Percentiles rank a stretch among this genome's conserved stretches.
phyloP scores from a whole-genome alignment of 2,329 filamentous ascomycete genomes.

The Graphilbum sp. region DNA sequence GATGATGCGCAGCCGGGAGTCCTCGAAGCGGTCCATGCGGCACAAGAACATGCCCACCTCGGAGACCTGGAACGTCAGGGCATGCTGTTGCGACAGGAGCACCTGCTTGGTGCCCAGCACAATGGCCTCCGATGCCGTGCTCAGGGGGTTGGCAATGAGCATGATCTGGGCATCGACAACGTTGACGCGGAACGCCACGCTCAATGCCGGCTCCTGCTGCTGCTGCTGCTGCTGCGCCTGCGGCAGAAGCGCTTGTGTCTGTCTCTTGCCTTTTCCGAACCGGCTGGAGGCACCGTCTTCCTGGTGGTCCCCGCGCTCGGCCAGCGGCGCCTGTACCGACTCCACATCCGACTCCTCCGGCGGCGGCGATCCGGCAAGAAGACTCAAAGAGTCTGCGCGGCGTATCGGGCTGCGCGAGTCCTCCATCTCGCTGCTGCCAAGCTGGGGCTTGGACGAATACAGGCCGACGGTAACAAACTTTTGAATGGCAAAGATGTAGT shows the following conservation, averaged over 20 bases:
- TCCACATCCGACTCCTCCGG: constrained; percentile 43
- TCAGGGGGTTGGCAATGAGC: constrained; percentile 84
- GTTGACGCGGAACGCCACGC: constrained; percentile 76
- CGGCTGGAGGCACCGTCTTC: too few relatives aligned
- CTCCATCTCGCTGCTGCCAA: constrained; percentile 22
- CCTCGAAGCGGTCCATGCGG: constrained; percentile 95
- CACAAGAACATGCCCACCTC: constrained; percentile 97
- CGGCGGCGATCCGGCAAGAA: too few relatives aligned
- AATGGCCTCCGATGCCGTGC: constrained; percentile 82
- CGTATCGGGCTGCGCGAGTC: constrained; percentile 29
- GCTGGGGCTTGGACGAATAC: constrained; percentile 41
- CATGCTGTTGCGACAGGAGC: constrained; percentile 82
- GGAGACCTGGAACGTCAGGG: constrained; percentile 81
- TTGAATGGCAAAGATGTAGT: constrained; percentile 86
- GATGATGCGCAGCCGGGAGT: constrained; percentile 73
- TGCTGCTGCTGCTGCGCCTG: constrained; percentile 4
- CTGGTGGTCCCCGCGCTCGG: too few relatives aligned
- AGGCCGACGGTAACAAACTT: constrained; percentile 63
- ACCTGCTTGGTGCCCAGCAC: constrained; percentile 91
- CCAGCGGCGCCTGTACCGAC: constrained; percentile 34
- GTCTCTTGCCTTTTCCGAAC: too few relatives aligned
- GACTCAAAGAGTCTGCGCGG: constrained; percentile 6
- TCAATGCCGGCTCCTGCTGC: constrained; percentile 35
- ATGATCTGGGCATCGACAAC: constrained; percentile 94
- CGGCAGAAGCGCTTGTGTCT: too few relatives aligned